Evolutionary conservation across 495 filamentous ascomycete genomes (phyloP).

Genomic region (Penicillium cataractarum): DNA sequence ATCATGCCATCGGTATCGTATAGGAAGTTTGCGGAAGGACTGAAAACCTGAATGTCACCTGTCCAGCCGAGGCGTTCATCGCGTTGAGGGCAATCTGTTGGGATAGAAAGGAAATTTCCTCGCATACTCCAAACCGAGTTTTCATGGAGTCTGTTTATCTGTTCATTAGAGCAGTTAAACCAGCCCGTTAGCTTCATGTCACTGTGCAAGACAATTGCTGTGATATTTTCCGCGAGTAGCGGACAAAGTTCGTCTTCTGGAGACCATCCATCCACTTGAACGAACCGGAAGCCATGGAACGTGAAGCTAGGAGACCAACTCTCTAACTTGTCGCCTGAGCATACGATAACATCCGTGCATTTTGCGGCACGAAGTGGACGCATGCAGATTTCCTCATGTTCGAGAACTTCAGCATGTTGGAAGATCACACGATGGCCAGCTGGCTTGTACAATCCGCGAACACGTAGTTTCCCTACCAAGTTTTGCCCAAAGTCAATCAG

Average conservation of each 20-base stretch:
- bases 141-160: constrained; percentile 53
- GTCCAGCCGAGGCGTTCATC: constrained; percentile 63
- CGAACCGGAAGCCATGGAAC: constrained; percentile 60
- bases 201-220: constrained; percentile 52
- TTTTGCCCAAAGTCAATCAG: constrained; percentile 58
- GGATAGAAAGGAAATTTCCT: constrained; percentile 57
- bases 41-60: constrained; percentile 55
- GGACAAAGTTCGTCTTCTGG: constrained; percentile 14
- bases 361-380: constrained; percentile 49
- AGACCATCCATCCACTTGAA: constrained; percentile 51
- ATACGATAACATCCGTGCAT: constrained; percentile 41
- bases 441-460: constrained; percentile 35
- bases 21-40: constrained; percentile 51
- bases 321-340: constrained; percentile 14
- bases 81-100: constrained; percentile 59
- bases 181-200: constrained; percentile 52
- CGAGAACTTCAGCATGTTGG: constrained; percentile 53
- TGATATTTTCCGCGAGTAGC: constrained; percentile 33
- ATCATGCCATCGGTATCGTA: constrained; percentile 54
- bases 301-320: constrained; percentile 49
- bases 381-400: constrained; percentile 50
- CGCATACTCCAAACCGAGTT: constrained; percentile 58
- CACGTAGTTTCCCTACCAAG: constrained; percentile 46
- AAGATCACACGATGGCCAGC: constrained; percentile 35
- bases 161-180: constrained; percentile 50